Evolutionary conservation across 305 asterid species (phyloP).

Genomic region (Solanum hybrid): DNA sequence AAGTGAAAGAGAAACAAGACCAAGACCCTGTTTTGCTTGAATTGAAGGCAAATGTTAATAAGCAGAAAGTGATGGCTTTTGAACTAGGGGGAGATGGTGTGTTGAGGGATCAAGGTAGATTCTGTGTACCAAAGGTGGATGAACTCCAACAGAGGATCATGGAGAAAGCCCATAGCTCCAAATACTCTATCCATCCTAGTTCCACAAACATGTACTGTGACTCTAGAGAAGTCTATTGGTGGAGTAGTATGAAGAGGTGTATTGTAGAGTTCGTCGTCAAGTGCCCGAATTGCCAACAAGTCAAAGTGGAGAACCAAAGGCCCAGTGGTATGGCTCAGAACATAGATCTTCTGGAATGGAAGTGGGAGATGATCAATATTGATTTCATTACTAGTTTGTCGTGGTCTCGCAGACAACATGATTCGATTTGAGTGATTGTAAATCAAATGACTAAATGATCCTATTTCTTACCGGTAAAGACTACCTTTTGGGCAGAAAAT

Average conservation of each 20-base stretch:
- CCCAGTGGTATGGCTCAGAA: not conserved
- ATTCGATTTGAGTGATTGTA: not conserved
- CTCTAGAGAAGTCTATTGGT: not conserved
- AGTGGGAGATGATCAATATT: not conserved
- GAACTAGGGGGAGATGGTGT: not conserved
- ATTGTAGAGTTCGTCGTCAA: not conserved
- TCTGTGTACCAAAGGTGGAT: not conserved
- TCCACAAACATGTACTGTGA: not conserved
- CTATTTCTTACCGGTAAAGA: not conserved
- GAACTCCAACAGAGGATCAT: not conserved
- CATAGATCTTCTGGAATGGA: not conserved
- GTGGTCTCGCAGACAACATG: not conserved
- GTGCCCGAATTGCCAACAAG: not conserved
- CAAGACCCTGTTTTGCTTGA: too few relatives aligned
- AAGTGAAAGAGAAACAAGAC: too few relatives aligned
- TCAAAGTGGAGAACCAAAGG: not conserved
- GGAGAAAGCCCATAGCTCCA: not conserved
- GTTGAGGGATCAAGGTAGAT: not conserved
- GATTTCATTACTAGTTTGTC: not conserved
- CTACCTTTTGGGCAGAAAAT: not conserved
- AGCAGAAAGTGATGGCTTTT: too few relatives aligned
- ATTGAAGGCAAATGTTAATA: too few relatives aligned
- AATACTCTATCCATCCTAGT: not conserved
- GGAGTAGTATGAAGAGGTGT: not conserved
- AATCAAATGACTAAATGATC: not conserved